Conservation (phyloP, 306 rosid genomes). For the Styphnolobium japonicum region DNA sequence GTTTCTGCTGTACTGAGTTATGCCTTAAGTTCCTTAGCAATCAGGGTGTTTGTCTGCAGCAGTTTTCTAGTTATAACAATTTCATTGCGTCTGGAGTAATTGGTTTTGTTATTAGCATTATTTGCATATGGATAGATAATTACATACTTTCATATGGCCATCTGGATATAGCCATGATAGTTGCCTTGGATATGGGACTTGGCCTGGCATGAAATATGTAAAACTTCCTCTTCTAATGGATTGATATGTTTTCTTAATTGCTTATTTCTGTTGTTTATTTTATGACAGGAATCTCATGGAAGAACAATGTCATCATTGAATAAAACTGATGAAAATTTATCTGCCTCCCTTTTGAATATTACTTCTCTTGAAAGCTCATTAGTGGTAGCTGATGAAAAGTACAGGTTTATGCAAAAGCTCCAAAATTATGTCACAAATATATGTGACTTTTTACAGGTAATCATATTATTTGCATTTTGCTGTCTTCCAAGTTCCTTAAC, state of each 20-base stretch:
- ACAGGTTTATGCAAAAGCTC: slow-evolving; percentile 82
- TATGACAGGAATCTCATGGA: slow-evolving; percentile 76
- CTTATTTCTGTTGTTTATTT: neutral
- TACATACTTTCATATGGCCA: neutral
- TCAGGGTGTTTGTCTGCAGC: neutral
- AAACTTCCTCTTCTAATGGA: neutral
- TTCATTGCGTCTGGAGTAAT: neutral
- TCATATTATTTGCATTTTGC: slow-evolving; percentile 11
- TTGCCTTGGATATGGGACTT: slow-evolving; percentile 12
- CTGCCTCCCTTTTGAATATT: slow-evolving; percentile 74
- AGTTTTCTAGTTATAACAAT: neutral
- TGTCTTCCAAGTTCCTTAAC: slow-evolving; percentile 2
- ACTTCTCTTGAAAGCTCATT: slow-evolving; percentile 73
- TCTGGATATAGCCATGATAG: neutral
- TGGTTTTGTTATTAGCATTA: neutral
- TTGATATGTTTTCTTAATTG: slow-evolving; percentile 1
- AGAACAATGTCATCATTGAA: slow-evolving; percentile 56
- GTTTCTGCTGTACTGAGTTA: neutral
- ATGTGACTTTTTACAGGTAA: slow-evolving; percentile 91
- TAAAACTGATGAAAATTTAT: slow-evolving; percentile 68
- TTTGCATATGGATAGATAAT: neutral
- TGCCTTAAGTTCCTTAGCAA: neutral
- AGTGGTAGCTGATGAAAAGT: slow-evolving; percentile 77
- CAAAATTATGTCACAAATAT: slow-evolving; percentile 66
- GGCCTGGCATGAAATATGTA: slow-evolving; percentile 2